Percentiles rank a stretch among this genome's conserved stretches.
phyloP scores from a whole-genome alignment of 2,329 filamentous ascomycete species.

The Neofusicoccum laricinum region DNA sequence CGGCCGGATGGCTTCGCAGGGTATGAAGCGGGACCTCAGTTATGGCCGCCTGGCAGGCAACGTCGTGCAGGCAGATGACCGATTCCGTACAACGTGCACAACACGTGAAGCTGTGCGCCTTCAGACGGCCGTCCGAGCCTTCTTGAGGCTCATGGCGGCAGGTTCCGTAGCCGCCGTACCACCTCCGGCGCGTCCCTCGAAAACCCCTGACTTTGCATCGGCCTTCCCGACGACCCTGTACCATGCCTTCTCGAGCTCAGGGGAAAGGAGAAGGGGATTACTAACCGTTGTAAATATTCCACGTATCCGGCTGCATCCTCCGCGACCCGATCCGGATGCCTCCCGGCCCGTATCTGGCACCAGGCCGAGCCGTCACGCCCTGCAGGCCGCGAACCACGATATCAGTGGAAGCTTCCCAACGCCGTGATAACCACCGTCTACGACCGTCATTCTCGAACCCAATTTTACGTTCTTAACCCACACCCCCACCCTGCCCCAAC shows the following conservation, averaged over 20 bases:
- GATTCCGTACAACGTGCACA: background rate
- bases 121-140: background rate
- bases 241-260: too few species aligned
- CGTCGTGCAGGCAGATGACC: background rate
- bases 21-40: background rate
- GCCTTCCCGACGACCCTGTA: background rate
- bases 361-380: slow-evolving; percentile 52
- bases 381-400: slow-evolving; percentile 18
- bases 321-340: slow-evolving; percentile 52
- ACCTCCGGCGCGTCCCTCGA: too few species aligned
- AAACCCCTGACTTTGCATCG: too few species aligned
- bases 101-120: background rate
- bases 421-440: background rate
- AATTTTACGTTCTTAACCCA: background rate
- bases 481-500: too few species aligned
- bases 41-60: background rate
- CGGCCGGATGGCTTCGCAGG: background rate
- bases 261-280: background rate
- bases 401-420: background rate
- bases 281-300: slow-evolving; percentile 50
- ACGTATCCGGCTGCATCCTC: slow-evolving; percentile 44
- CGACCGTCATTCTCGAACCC: too few species aligned
- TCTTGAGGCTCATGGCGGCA: background rate
- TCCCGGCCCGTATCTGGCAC: slow-evolving; percentile 51
- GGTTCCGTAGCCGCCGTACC: background rate